Evolutionary conservation across 495 filamentous ascomycete species (phyloP).

Genomic region (Apiosordaria backusii): DNA sequence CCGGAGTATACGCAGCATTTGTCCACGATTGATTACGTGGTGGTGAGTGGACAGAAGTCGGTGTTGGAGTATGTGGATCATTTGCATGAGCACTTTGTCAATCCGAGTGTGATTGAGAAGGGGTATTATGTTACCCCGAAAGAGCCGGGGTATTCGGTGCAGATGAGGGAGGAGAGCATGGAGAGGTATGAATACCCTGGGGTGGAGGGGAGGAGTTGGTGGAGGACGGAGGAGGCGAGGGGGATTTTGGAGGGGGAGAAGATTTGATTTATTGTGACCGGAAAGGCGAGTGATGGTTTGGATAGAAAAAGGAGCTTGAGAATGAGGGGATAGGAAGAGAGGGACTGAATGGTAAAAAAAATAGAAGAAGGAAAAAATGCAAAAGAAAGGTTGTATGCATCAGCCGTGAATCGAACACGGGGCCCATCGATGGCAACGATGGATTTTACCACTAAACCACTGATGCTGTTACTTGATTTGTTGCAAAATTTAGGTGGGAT

Average conservation of each 20-base stretch:
- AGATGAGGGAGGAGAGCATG: conserved; percentile 91
- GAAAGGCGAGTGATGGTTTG: not conserved
- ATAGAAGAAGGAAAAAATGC: not conserved
- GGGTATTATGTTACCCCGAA: conserved; percentile 85
- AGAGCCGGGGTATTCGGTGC: conserved; percentile 81
- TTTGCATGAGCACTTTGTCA: conserved; percentile 87
- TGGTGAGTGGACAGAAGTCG: conserved; percentile 74
- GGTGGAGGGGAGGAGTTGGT: conserved; percentile 70
- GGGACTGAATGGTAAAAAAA: not conserved
- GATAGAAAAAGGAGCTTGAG: not conserved
- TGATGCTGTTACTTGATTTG: conserved; percentile 18
- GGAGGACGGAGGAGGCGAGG: conserved; percentile 68
- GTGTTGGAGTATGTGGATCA: conserved; percentile 92
- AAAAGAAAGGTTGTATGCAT: conserved; percentile 11
- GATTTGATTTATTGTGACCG: conserved; percentile 24
- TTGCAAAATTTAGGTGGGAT: not conserved
- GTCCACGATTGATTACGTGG: conserved; percentile 91
- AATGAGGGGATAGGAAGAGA: not conserved
- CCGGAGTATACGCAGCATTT: conserved; percentile 95
- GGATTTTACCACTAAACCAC: conserved; percentile 53
- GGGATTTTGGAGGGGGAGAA: conserved; percentile 59
- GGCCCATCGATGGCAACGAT: conserved; percentile 53
- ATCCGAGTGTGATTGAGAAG: conserved; percentile 74
- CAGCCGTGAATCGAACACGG: conserved; percentile 52
- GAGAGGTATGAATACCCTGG: conserved; percentile 72